Evolutionary conservation across 306 rosid species (phyloP).

Genomic region (Vicia villosa): DNA sequence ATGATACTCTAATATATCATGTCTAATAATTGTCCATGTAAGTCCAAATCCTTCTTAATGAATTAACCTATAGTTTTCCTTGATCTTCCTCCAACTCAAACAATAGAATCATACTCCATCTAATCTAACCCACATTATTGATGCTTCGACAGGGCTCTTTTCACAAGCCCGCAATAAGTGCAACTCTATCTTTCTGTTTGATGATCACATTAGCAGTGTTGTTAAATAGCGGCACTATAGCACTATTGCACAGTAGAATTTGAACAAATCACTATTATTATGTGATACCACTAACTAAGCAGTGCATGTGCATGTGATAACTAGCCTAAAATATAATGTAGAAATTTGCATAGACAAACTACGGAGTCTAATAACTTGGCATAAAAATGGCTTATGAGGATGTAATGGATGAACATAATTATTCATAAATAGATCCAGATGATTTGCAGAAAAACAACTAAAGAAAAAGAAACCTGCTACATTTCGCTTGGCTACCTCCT

Average conservation of each 20-base stretch:
- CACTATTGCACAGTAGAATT: too few species aligned
- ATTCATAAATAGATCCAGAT: background rate
- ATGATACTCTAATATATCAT: background rate
- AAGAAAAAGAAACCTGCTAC: conserved; percentile 66
- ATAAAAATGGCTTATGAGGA: too few species aligned
- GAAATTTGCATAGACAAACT: too few species aligned
- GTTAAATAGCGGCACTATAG: too few species aligned
- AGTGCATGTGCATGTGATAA: too few species aligned
- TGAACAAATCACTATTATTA: too few species aligned
- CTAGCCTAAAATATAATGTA: too few species aligned
- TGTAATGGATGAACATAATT: background rate
- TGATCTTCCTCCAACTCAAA: background rate
- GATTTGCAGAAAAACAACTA: conserved; percentile 14
- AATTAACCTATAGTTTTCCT: background rate
- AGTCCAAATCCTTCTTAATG: conserved; percentile 14
- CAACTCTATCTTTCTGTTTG: background rate
- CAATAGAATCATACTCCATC: background rate
- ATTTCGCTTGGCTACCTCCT: conserved; percentile 74
- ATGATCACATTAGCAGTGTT: background rate
- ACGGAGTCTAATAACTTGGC: too few species aligned
- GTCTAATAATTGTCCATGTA: background rate
- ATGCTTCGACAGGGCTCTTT: background rate
- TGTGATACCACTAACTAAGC: too few species aligned
- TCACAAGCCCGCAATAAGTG: background rate
- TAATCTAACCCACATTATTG: background rate